Conservation (phyloP, 2,329 filamentous ascomycete genomes). For the Tolypocladium cylindrosporum region DNA sequence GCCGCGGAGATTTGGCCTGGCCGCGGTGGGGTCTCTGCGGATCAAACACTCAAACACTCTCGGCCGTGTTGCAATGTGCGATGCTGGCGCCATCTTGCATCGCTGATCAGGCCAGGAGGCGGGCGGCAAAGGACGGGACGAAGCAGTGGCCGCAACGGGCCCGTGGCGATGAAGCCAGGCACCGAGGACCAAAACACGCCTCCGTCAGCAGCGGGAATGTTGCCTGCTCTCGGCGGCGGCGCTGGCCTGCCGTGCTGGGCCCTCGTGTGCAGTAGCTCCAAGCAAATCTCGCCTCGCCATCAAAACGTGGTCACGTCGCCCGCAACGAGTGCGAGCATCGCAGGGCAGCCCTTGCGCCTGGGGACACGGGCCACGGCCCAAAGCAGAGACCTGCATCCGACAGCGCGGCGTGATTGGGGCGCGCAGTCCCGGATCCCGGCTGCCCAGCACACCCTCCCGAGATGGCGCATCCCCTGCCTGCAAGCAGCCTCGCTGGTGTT, state of each 20-base stretch:
- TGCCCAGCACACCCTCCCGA: not conserved
- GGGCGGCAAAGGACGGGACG: not conserved
- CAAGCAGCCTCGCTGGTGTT: constrained; percentile 6
- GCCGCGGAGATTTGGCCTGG: not conserved
- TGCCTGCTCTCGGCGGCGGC: not conserved
- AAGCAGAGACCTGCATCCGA: constrained; percentile 10
- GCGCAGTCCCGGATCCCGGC: constrained; percentile 7
- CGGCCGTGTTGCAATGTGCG: not conserved
- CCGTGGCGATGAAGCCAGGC: not conserved
- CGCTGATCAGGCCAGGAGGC: not conserved
- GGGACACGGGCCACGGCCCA: constrained; percentile 5
- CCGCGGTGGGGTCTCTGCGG: not conserved
- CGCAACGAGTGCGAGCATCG: not conserved
- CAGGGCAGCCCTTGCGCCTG: not conserved
- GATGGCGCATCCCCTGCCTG: constrained; percentile 1
- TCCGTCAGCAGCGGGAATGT: not conserved
- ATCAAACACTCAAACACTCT: not conserved
- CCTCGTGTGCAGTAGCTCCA: not conserved
- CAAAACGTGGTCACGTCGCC: not conserved
- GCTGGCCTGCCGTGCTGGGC: not conserved
- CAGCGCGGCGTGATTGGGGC: constrained; percentile 9
- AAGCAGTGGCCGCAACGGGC: not conserved
- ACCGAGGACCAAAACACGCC: not conserved
- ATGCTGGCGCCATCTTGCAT: not conserved
- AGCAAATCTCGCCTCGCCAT: not conserved